Conservation (phyloP, 768 basidiomycete species). For the Kwoniella europaea region DNA sequence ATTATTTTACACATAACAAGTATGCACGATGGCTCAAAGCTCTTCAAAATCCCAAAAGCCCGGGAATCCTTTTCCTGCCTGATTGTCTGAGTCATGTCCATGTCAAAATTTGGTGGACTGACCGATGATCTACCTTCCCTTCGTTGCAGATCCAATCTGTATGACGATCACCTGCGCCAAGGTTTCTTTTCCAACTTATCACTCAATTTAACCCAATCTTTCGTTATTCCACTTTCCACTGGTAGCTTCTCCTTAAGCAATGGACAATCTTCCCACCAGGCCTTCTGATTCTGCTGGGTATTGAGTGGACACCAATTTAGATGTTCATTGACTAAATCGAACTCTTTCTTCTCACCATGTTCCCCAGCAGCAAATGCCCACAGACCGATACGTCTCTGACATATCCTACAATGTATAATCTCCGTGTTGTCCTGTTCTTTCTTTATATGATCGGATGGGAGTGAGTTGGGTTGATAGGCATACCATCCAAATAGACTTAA, state of each 20-base stretch:
- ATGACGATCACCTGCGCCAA: constrained; percentile 28
- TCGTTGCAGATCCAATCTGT: background rate
- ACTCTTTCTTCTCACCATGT: constrained; percentile 8
- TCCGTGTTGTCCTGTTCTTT: constrained; percentile 24
- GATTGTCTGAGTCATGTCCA: too few relatives aligned
- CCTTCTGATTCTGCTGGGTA: background rate
- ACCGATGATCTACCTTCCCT: background rate
- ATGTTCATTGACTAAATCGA: constrained; percentile 47
- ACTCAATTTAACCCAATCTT: constrained; percentile 33
- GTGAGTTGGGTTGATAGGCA: constrained; percentile 35
- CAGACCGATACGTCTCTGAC: constrained; percentile 41
- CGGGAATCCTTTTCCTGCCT: too few relatives aligned
- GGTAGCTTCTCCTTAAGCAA: constrained; percentile 25
- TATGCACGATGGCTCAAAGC: too few relatives aligned
- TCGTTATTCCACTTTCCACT: constrained; percentile 3
- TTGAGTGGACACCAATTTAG: constrained; percentile 45
- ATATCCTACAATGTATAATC: constrained; percentile 43
- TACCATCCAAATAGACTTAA: constrained; percentile 46
- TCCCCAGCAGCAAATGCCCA: constrained; percentile 28
- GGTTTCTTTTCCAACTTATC: constrained; percentile 39
- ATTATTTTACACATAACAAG: too few relatives aligned
- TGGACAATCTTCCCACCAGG: constrained; percentile 33
- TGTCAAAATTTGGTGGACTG: too few relatives aligned
- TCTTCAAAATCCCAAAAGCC: too few relatives aligned
- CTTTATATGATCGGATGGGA: constrained; percentile 6